phyloP scores from a whole-genome alignment of 805 yeast genomes.

The Lipomyces sp. region DNA sequence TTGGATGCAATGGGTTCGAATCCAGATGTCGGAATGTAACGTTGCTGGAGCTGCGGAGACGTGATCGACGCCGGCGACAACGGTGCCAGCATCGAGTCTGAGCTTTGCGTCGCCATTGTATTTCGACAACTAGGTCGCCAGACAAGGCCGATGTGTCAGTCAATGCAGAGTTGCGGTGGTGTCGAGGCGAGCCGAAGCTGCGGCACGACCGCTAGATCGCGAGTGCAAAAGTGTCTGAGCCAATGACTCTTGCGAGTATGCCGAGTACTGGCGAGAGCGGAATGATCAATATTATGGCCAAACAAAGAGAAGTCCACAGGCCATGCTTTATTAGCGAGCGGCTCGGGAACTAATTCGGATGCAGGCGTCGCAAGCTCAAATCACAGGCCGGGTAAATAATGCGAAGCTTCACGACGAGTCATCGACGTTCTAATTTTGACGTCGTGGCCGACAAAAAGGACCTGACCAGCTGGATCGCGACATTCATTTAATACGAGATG shows the following conservation, averaged over 20 bases:
- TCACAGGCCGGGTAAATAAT: too few relatives aligned
- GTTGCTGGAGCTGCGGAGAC: neutral
- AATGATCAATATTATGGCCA: too few relatives aligned
- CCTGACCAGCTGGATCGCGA: too few relatives aligned
- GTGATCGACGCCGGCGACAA: slow-evolving; percentile 1
- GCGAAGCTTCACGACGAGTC: too few relatives aligned
- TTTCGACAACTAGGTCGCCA: neutral
- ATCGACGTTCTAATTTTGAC: too few relatives aligned
- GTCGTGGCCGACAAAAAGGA: too few relatives aligned
- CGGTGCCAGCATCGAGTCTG: neutral
- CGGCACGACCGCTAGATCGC: neutral
- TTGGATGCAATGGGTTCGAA: neutral
- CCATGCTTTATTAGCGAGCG: too few relatives aligned
- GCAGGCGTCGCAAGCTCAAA: too few relatives aligned
- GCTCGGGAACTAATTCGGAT: neutral
- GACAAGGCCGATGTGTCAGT: neutral
- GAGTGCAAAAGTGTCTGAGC: slow-evolving; percentile 4
- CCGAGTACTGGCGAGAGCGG: neutral
- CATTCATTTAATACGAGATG: too few relatives aligned
- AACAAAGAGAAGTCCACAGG: too few relatives aligned
- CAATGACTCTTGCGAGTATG: neutral
- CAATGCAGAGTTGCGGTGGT: neutral
- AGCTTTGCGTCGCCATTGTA: neutral
- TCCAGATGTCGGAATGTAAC: neutral
- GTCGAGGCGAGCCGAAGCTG: too few relatives aligned